Percentiles rank a stretch among this genome's conserved stretches.
These are phyloP conservation scores for Sequoia sempervirens DNA, from an alignment of 75 land plant species.

Conservation along the genomic window DNA sequence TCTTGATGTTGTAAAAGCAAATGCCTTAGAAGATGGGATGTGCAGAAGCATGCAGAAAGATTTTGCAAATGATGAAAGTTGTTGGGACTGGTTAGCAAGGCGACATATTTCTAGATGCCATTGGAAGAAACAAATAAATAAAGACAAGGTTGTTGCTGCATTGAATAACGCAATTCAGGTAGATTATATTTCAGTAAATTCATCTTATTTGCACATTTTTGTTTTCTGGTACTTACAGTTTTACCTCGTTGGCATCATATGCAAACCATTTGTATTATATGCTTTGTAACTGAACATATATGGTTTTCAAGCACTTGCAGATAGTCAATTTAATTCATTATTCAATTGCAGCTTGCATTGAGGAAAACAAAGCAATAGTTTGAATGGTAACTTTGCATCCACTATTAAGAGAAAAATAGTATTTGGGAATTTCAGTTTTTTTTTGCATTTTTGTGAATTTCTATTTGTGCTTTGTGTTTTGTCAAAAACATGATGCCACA, in stretches of 20 bases:
- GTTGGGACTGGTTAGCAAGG: conserved; percentile 94
- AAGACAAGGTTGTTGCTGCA: conserved; percentile 11
- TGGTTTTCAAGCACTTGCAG: neutral
- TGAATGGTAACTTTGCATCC: neutral
- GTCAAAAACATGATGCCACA: too few relatives aligned
- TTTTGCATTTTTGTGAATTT: too few relatives aligned
- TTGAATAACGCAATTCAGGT: conserved; percentile 55
- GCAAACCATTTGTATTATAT: neutral
- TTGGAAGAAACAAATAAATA: conserved; percentile 6
- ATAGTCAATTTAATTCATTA: neutral
- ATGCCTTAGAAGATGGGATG: conserved; percentile 53
- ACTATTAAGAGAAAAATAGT: too few relatives aligned
- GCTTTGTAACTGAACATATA: neutral
- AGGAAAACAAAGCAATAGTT: neutral
- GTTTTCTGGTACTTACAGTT: neutral
- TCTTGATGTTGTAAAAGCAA: conserved; percentile 40
- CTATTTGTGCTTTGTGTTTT: too few relatives aligned
- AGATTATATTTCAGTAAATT: neutral
- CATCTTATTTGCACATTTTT: neutral
- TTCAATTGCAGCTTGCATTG: neutral
- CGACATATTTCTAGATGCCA: conserved; percentile 19
- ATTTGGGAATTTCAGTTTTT: too few relatives aligned
- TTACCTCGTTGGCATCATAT: neutral
- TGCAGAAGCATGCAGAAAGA: conserved; percentile 55
- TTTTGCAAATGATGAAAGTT: conserved; percentile 59